These are phyloP conservation scores for Salix purpurea DNA, from an alignment of 345 rosid species.

Conservation along the genomic window DNA sequence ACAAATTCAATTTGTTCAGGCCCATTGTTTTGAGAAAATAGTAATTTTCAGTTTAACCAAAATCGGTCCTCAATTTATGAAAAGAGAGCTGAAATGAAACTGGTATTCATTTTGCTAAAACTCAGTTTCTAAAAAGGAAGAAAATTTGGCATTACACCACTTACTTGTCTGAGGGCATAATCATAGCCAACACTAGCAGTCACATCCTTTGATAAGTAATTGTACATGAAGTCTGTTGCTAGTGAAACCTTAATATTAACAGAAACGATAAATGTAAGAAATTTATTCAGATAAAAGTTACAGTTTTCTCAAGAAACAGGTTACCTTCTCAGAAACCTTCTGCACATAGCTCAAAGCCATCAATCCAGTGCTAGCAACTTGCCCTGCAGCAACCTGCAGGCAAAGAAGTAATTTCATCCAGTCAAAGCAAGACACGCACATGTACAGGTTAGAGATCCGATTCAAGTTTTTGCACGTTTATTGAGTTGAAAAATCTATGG, in stretches of 20 bases:
- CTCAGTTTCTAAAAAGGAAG: not conserved
- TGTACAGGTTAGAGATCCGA: too few relatives aligned
- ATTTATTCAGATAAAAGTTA: not conserved
- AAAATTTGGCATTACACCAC: constrained; percentile 1
- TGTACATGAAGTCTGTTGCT: constrained; percentile 83
- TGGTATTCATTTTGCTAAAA: not conserved
- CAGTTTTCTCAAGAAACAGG: not conserved
- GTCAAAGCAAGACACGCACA: constrained; percentile 1
- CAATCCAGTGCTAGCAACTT: constrained; percentile 94
- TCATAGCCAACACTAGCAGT: constrained; percentile 92
- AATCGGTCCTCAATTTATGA: too few relatives aligned
- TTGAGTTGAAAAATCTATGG: too few relatives aligned
- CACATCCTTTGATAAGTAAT: constrained; percentile 79
- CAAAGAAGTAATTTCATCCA: not conserved
- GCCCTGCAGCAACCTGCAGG: constrained; percentile 82
- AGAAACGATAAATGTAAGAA: constrained; percentile 3
- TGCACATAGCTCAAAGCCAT: constrained; percentile 86
- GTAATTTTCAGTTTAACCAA: too few relatives aligned
- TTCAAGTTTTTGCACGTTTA: too few relatives aligned
- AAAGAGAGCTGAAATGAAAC: not conserved
- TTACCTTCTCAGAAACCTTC: constrained; percentile 94
- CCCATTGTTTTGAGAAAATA: too few relatives aligned
- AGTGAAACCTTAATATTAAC: constrained; percentile 64
- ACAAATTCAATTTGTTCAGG: too few relatives aligned
- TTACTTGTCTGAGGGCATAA: constrained; percentile 95